Base-by-base conservation (phyloP, 2,329 filamentous ascomycete species). In the Diplodia sapinea region DNA sequence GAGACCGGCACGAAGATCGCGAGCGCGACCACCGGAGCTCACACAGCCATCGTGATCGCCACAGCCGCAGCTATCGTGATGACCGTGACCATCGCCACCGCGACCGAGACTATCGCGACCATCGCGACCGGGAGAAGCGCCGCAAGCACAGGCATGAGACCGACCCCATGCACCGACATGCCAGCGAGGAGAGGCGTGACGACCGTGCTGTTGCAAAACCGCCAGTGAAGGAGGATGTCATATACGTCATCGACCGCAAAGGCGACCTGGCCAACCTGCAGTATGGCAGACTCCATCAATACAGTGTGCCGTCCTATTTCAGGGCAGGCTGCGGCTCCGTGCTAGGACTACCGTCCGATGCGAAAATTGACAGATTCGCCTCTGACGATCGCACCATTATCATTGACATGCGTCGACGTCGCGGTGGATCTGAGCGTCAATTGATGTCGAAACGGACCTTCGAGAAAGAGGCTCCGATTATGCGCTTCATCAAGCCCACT, bases 181-280 rank as follows among this genome's bases (percentile, higher is more conserved):
- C 12, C 17, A 50, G 31, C n/a, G 65, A 40, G 23, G 65, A 43
- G 17, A 26, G 33, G 13, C n/a, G n/a, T 26, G 9, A 52, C 3
- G 55, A 66, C 15, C 40, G 57, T 29, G 29, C 26, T 12, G 26
- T 49, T 33, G 26, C 57, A 49, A 20, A 17, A n/a, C 57, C 50
- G 26, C 2, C 40, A 11, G 57, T 62, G 26, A 49, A 11, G 15
- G 40, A 62, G n/a, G 57, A 62, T 33, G 40, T 62, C 8, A 33
- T 62, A 26, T 62, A 87, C 75, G 73, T 87, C 54, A 73, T 91
- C 63, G 94, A 98, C 78, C 87, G 82, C 51, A 88, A 88, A 73
- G 94, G 94, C 0, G 94, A 98, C 73, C 82, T 85, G 4, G 85
- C 93, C 57, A 93, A 95, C 71, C 78, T 90, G 54, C 85, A 85